Evolutionary conservation across 305 asterid genomes (phyloP).

Genomic region (Fraxinus floribunda): DNA sequence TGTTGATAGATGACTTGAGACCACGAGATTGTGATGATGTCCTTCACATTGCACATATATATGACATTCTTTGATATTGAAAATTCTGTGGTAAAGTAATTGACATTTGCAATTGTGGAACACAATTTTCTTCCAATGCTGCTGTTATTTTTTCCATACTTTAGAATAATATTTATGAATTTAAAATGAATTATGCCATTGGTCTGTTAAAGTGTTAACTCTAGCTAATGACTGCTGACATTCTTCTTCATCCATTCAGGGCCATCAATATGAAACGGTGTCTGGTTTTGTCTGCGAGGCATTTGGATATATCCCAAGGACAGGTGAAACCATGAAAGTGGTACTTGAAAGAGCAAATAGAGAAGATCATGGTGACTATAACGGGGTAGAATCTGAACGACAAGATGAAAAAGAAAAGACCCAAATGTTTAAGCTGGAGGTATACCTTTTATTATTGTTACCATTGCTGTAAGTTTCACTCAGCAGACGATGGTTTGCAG

Average conservation of each 20-base stretch:
- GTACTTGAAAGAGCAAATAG: conserved; percentile 69
- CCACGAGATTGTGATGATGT: not conserved
- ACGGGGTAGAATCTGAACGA: conserved; percentile 55
- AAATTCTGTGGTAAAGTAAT: not conserved
- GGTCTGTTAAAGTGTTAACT: not conserved
- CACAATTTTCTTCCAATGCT: not conserved
- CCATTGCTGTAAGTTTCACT: not conserved
- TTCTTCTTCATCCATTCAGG: conserved; percentile 49
- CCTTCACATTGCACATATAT: not conserved
- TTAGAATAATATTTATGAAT: conserved; percentile 6
- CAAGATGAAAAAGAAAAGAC: conserved; percentile 59
- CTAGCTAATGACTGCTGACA: conserved; percentile 17
- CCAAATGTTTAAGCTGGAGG: conserved; percentile 91
- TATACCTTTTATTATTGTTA: conserved; percentile 22
- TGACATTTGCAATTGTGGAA: not conserved
- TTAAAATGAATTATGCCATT: not conserved
- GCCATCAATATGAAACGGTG: conserved; percentile 95
- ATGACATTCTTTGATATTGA: not conserved
- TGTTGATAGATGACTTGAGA: not conserved
- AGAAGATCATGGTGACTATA: conserved; percentile 69
- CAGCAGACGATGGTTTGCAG: not conserved
- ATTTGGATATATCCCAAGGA: conserved; percentile 94
- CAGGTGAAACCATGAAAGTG: conserved; percentile 89
- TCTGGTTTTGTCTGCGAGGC: conserved; percentile 98
- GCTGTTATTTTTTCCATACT: not conserved